phyloP scores from a whole-genome alignment of 2,329 filamentous ascomycete species.

The Neoscytalidium dimidiatum region DNA sequence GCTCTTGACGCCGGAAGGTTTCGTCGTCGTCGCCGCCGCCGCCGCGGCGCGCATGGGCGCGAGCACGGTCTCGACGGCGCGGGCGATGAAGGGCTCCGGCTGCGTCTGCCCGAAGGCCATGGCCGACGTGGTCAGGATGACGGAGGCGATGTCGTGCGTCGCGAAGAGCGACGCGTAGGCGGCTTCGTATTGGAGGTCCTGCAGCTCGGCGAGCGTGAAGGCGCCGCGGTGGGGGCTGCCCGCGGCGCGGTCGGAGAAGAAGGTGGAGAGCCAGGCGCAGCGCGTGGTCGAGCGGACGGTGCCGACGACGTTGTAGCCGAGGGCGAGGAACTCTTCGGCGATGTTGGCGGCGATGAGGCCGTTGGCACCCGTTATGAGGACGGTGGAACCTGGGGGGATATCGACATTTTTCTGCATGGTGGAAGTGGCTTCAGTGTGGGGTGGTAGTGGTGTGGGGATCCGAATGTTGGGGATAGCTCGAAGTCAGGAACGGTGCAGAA shows the following conservation, averaged over 20 bases:
- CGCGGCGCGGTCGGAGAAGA: neutral
- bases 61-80: neutral
- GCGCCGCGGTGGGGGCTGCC: neutral
- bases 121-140: neutral
- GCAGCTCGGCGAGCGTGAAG: constrained; percentile 1
- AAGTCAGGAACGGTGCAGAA: too few relatives aligned
- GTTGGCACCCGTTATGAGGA: constrained; percentile 35
- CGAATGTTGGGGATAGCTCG: too few relatives aligned
- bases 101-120: neutral
- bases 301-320: constrained; percentile 31
- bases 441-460: neutral
- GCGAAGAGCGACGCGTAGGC: neutral
- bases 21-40: neutral
- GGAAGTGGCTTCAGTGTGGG: neutral
- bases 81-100: neutral
- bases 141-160: neutral
- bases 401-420: constrained; percentile 1
- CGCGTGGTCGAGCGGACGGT: constrained; percentile 24
- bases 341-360: constrained; percentile 33
- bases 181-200: neutral
- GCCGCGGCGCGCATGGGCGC: neutral
- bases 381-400: neutral
- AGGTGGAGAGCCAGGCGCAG: neutral
- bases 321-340: constrained; percentile 27
- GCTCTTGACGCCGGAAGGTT: neutral